A percentile compares a stretch with the other conserved stretches of the same genome.
These are phyloP conservation scores for Phytophthora melonis DNA, from an alignment of 352 stramenopile species.

Conservation along the genomic window DNA sequence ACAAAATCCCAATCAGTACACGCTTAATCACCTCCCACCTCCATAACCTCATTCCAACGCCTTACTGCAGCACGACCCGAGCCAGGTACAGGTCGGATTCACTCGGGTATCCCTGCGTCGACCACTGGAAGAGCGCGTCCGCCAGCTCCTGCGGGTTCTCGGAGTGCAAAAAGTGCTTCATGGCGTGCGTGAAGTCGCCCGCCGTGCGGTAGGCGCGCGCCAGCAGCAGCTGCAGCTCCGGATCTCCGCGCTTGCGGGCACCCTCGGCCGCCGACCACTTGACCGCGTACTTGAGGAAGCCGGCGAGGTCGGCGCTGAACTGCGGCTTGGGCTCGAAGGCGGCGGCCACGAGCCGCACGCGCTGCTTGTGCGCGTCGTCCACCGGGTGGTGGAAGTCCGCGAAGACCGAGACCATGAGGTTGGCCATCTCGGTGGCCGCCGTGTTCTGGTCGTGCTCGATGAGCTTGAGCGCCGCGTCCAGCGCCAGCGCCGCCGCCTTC, in stretches of 20 bases:
- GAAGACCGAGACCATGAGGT: conserved; percentile 82
- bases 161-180: conserved; percentile 85
- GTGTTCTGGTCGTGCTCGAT: conserved; percentile 80
- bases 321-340: conserved; percentile 73
- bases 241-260: conserved; percentile 77
- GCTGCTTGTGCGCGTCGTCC: conserved; percentile 76
- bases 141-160: conserved; percentile 79
- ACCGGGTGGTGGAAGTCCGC: conserved; percentile 72
- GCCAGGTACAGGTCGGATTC: conserved; percentile 85
- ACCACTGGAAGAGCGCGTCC: conserved; percentile 80
- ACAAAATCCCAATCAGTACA: neutral
- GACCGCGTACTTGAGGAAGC: conserved; percentile 83
- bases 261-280: conserved; percentile 83
- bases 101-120: conserved; percentile 75
- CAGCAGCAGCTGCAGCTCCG: conserved; percentile 79
- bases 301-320: conserved; percentile 72
- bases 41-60: neutral
- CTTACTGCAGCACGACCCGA: conserved; percentile 83
- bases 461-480: conserved; percentile 73
- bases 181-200: conserved; percentile 69
- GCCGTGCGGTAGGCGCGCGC: conserved; percentile 59
- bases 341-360: conserved; percentile 68
- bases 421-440: conserved; percentile 82
- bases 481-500: conserved; percentile 69
- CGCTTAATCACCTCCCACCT: conserved; percentile 13